These are phyloP conservation scores for Helianthus annuus DNA, from an alignment of 129 eudicot species.

Conservation along the genomic window DNA sequence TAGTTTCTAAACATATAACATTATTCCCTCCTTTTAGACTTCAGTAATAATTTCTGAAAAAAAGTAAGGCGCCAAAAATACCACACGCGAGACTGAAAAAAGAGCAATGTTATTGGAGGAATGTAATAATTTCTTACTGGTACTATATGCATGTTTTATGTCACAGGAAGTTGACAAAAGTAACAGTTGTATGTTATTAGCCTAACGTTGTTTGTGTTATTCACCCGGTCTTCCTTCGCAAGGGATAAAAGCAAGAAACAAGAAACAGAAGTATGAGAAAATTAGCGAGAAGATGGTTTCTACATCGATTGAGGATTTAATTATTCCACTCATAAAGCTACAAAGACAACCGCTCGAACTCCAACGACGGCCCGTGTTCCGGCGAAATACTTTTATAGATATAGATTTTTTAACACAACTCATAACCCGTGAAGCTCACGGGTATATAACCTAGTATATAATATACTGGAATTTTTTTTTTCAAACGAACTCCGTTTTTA, in stretches of 20 bases:
- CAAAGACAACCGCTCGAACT: no score
- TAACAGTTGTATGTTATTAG: conserved; percentile 17
- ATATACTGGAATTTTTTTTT: no score
- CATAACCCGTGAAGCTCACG: no score
- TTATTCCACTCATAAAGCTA: neutral
- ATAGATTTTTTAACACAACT: no score
- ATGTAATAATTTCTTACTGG: neutral
- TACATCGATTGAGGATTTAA: conserved; percentile 77
- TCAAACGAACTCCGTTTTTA: no score
- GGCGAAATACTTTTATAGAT: no score
- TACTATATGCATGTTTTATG: conserved; percentile 4
- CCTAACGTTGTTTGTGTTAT: conserved; percentile 9
- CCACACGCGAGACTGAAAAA: no score
- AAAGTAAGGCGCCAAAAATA: no score
- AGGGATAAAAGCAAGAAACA: conserved; percentile 62
- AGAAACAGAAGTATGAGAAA: conserved; percentile 83
- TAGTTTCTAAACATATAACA: conserved; percentile 1
- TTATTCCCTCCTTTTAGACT: neutral
- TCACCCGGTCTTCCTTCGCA: conserved; percentile 89
- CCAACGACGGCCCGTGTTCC: no score
- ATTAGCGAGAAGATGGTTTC: conserved; percentile 85
- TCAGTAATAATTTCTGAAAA: no score
- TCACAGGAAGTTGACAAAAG: conserved; percentile 62
- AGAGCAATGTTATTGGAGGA: neutral
- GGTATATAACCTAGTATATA: no score